Percentiles rank a stretch among this genome's conserved stretches.
These are phyloP conservation scores for Ascochyta rabiei DNA, from an alignment of 2,329 filamentous ascomycete genomes.

Conservation along the genomic window DNA sequence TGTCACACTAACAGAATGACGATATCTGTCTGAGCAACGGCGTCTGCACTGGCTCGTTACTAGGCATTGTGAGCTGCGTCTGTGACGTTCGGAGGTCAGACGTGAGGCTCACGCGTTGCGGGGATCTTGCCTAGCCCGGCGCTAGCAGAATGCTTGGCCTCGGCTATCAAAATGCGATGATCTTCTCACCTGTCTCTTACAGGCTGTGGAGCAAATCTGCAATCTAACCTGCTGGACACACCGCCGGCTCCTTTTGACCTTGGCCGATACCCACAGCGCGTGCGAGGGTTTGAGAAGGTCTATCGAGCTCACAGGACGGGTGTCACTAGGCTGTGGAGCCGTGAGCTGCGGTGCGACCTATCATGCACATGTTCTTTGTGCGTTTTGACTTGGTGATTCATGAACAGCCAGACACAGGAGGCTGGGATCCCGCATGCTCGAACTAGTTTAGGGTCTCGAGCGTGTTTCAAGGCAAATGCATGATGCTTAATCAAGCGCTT, in stretches of 20 bases:
- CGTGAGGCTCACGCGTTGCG: conserved; percentile 12
- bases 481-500: no score
- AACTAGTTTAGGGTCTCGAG: neutral
- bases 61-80: conserved; percentile 15
- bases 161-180: neutral
- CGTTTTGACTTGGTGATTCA: neutral
- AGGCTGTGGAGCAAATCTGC: conserved; percentile 10
- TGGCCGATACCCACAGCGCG: conserved; percentile 8
- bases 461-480: no score
- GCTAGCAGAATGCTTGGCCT: conserved; percentile 6
- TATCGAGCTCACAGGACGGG: conserved; percentile 10
- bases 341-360: conserved; percentile 7
- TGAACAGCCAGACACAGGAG: neutral
- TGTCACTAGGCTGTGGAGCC: conserved; percentile 5
- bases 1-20: conserved; percentile 2
- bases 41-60: conserved; percentile 9
- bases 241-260: neutral
- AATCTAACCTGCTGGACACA: conserved; percentile 6
- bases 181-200: neutral
- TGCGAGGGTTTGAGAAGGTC: conserved; percentile 7
- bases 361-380: conserved; percentile 9
- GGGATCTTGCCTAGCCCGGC: neutral
- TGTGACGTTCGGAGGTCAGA: conserved; percentile 16
- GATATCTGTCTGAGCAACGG: conserved; percentile 10
- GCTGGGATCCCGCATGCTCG: neutral